These are phyloP conservation scores for Globisporangium perplexum DNA, from an alignment of 352 stramenopile genomes.

Conservation along the genomic window DNA sequence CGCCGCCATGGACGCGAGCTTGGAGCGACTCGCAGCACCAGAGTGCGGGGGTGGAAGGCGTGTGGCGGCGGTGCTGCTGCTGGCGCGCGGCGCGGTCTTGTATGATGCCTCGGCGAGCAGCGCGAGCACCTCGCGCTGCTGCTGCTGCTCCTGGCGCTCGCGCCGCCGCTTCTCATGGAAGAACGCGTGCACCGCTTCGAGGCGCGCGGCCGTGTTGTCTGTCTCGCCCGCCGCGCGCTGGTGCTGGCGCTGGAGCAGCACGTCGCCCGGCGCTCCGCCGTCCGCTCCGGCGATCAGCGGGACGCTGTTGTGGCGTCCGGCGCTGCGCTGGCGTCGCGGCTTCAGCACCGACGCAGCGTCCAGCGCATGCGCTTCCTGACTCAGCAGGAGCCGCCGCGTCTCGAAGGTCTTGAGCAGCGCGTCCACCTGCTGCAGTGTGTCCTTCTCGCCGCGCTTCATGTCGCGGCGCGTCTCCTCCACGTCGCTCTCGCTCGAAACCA, in stretches of 20 bases:
- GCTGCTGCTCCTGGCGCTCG: slow-evolving; percentile 36
- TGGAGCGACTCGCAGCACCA: background rate
- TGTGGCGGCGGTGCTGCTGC: background rate
- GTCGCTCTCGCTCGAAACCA: slow-evolving; percentile 13
- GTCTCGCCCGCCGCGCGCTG: background rate
- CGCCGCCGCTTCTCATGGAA: slow-evolving; percentile 36
- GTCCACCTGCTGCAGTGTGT: slow-evolving; percentile 46
- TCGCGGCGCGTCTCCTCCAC: slow-evolving; percentile 16
- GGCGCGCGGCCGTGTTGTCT: slow-evolving; percentile 13
- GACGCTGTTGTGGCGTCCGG: background rate
- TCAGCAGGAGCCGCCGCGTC: slow-evolving; percentile 12
- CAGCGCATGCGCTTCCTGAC: background rate
- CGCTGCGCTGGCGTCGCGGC: background rate
- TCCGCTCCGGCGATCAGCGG: background rate
- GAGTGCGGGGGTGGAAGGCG: no score
- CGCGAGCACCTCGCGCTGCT: slow-evolving; percentile 12
- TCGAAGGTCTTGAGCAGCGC: slow-evolving; percentile 30
- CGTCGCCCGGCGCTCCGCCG: background rate
- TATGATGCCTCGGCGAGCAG: slow-evolving; percentile 1
- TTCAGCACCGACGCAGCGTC: background rate
- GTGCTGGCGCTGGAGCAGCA: background rate
- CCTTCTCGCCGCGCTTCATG: slow-evolving; percentile 40
- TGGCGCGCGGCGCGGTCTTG: background rate
- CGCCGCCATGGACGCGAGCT: background rate
- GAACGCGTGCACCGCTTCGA: slow-evolving; percentile 29